phyloP scores from a whole-genome alignment of 768 basidiomycete species.

The Panaeolus papilionaceus region DNA sequence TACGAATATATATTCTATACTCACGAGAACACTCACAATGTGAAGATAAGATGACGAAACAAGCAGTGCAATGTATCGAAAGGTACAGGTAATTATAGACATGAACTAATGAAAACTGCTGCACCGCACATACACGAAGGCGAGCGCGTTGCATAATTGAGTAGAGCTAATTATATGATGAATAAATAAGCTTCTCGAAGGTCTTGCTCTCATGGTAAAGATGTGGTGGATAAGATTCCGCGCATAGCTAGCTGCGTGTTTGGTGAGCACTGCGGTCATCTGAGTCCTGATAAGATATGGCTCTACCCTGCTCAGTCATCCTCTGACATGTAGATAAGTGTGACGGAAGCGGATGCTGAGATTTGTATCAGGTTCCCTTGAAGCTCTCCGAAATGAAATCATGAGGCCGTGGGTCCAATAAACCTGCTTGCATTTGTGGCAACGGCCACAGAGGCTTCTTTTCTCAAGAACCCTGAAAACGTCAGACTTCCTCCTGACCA shows the following conservation, averaged over 20 bases:
- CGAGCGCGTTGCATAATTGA: constrained; percentile 1
- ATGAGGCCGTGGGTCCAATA: background rate
- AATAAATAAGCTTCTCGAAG: constrained; percentile 5
- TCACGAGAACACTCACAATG: background rate
- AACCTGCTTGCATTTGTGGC: background rate
- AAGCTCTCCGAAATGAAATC: background rate
- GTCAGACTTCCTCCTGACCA: background rate
- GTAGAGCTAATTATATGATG: background rate
- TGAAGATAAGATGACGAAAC: background rate
- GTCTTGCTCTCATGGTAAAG: background rate
- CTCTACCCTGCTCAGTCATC: background rate
- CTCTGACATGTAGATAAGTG: background rate
- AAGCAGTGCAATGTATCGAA: background rate
- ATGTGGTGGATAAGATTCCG: background rate
- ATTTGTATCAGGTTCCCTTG: background rate
- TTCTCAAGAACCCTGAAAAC: constrained; percentile 8
- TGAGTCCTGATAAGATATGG: background rate
- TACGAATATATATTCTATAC: background rate
- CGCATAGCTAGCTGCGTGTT: background rate
- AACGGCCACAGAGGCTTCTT: background rate
- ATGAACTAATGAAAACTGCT: background rate
- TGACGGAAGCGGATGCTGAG: constrained; percentile 3
- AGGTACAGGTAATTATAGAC: background rate
- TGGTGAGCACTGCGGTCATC: background rate
- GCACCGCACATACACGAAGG: background rate